phyloP scores from a whole-genome alignment of 2,329 filamentous ascomycete species.

The Neospermospora avenae region DNA sequence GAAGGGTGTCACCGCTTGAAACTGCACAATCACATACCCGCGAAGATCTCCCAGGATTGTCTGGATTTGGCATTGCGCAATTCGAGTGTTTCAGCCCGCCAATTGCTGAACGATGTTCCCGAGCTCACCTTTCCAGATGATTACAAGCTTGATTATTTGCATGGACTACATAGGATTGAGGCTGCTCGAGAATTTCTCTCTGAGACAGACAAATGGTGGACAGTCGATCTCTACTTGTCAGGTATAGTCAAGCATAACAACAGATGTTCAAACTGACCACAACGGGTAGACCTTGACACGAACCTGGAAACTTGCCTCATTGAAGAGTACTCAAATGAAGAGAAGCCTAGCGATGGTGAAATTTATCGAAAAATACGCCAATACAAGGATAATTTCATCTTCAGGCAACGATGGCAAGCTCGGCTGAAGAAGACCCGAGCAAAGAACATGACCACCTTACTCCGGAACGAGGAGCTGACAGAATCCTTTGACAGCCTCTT shows the following conservation, averaged over 20 bases:
- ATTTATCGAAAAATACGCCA: not conserved
- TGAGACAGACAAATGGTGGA: not conserved
- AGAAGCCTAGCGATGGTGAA: not conserved
- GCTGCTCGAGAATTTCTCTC: not conserved
- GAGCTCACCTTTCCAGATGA: not conserved
- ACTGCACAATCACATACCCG: constrained; percentile 24
- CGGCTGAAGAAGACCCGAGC: not conserved
- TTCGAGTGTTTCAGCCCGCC: not conserved
- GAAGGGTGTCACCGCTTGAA: constrained; percentile 17
- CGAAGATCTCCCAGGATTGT: constrained; percentile 13
- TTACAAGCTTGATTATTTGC: not conserved
- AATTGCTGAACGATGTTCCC: not conserved
- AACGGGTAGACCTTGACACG: not conserved
- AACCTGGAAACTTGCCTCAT: not conserved
- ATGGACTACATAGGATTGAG: not conserved
- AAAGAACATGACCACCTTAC: not conserved
- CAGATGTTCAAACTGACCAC: not conserved
- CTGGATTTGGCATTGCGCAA: constrained; percentile 24
- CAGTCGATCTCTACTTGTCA: not conserved
- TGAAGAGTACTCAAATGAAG: not conserved
- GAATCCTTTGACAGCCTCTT: not conserved
- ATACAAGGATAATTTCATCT: not conserved
- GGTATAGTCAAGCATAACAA: constrained; percentile 2
- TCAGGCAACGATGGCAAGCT: not conserved
- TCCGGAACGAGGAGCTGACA: not conserved